These are phyloP conservation scores for Metarhizium anisopliae DNA, from an alignment of 2,329 filamentous ascomycete genomes.

Conservation along the genomic window DNA sequence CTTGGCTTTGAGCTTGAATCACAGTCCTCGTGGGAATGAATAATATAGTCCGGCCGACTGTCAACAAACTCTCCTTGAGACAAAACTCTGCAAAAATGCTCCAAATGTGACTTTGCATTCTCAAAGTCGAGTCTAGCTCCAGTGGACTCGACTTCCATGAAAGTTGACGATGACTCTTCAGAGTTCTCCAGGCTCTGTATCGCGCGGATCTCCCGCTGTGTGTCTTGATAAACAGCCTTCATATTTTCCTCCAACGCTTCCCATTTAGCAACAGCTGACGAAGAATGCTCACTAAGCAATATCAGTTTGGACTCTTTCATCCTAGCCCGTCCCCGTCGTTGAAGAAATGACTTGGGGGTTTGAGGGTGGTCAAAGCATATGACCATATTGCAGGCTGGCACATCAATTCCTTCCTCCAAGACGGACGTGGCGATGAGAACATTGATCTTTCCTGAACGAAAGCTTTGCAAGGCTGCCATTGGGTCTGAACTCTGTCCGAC, in stretches of 20 bases:
- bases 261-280: conserved; percentile 41
- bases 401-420: conserved; percentile 59
- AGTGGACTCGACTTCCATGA: conserved; percentile 31
- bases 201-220: conserved; percentile 41
- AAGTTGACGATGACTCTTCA: conserved; percentile 13
- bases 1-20: conserved; percentile 14
- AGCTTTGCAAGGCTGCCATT: conserved; percentile 29
- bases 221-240: conserved; percentile 59
- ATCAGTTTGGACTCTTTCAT: conserved; percentile 42
- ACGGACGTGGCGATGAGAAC: conserved; percentile 55
- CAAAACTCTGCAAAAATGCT: conserved; percentile 68
- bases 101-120: conserved; percentile 65
- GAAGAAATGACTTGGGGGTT: conserved; percentile 49
- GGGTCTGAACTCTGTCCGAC: conserved; percentile 20
- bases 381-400: conserved; percentile 54
- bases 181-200: conserved; percentile 39
- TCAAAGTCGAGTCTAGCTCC: conserved; percentile 62
- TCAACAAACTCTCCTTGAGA: conserved; percentile 52
- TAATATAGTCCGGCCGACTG: conserved; percentile 57
- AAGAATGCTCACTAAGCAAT: conserved; percentile 29
- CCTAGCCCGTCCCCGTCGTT: conserved; percentile 44
- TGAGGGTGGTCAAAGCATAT: conserved; percentile 44
- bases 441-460: conserved; percentile 45
- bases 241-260: conserved; percentile 61
- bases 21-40: conserved; percentile 26